Evolutionary conservation across 805 yeast species (phyloP).

Genomic region (Myxozyma neotropica): DNA sequence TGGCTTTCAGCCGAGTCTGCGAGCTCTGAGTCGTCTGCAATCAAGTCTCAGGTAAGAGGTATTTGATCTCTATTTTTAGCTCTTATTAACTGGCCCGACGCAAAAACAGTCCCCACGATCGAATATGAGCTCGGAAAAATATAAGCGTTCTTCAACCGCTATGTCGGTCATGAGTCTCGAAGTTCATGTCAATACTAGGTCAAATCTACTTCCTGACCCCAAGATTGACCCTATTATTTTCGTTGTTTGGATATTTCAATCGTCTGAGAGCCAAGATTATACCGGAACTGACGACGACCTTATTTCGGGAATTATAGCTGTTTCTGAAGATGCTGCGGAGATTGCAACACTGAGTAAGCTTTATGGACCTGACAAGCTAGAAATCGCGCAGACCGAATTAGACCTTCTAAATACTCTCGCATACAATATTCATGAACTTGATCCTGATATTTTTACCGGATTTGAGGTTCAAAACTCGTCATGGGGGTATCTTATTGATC

Average conservation of each 20-base stretch:
- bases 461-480: conserved; percentile 78
- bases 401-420: conserved; percentile 61
- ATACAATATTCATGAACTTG: conserved; percentile 59
- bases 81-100: conserved; percentile 31
- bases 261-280: conserved; percentile 6
- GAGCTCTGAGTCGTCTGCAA: neutral
- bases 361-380: conserved; percentile 46
- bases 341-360: neutral
- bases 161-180: conserved; percentile 68
- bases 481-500: conserved; percentile 86
- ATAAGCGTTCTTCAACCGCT: conserved; percentile 30
- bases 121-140: conserved; percentile 32
- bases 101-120: conserved; percentile 1
- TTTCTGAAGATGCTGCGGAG: conserved; percentile 38
- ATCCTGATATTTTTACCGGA: conserved; percentile 88
- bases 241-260: conserved; percentile 60
- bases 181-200: conserved; percentile 61
- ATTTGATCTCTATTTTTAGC: conserved; percentile 24
- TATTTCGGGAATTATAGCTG: conserved; percentile 31
- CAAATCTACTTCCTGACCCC: conserved; percentile 65
- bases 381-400: conserved; percentile 55
- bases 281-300: conserved; percentile 1
- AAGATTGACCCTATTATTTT: conserved; percentile 56
- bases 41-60: neutral
- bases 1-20: conserved; percentile 41